Evolutionary conservation across 176 grass and related monocot genomes (phyloP), one percentile per base, ranked within the genome.

Genomic region (Musa acuminata): DNA sequence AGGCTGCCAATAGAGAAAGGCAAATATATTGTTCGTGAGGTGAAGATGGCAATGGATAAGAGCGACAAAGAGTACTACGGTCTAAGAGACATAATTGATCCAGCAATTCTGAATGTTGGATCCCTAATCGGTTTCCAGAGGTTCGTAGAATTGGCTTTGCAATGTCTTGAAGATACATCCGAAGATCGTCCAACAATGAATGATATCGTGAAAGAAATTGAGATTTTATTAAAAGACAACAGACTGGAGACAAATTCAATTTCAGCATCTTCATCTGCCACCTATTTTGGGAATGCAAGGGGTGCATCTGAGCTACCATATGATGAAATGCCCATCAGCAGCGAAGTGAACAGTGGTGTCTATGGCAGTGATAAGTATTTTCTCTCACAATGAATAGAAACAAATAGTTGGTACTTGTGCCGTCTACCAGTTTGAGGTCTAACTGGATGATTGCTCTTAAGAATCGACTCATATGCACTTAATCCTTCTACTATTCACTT

Each of bases 141-240:
- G 67, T 99, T 91, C 9, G 78, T 87, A 12, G 80, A 94, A 27
- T 79, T 99, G 60, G 91, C 88, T 0, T 51, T 99, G 72, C 29
- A 51, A 53, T 99, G 96, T 66, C 78, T 89, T 0, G 82, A 89
- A 71, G 91, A 94, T 69, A 66, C 62, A 14, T 73, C 86, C 8
- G 68, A 69, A 1, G 73, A 79, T 11, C 80, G 91, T 11, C 96
- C 91, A 11, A 74, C 82, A 11, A 94, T 94, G 96, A 91, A 80
- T 49, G 84, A 89, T 1, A 72, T 94, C 16, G 96, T 89, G 20
- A 99, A 91, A 83, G 91, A 94, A 83, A 91, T 99, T 19, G 91
- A 94, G 80, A 71, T 54, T 57, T 89, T 85, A 86, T 75, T 89
- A 81, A 84, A 91, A 49, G 85, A 50, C 75, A 82, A 89, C 72